Evolutionary conservation across 805 yeast genomes (phyloP).

Genomic region (Lachancea nothofagi): DNA sequence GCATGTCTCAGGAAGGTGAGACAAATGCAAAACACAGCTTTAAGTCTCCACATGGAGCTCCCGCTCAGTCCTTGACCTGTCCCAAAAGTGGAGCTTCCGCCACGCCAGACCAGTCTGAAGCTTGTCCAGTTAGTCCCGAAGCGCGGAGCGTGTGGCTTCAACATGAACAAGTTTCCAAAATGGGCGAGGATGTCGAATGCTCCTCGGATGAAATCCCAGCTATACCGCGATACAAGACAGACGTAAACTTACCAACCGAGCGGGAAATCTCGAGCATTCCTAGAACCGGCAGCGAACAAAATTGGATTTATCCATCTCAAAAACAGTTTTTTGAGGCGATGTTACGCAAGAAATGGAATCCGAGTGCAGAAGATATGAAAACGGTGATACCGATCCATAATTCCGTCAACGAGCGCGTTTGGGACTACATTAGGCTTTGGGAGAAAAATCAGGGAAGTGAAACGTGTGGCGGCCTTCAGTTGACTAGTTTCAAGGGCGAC

Average conservation of each 20-base stretch:
- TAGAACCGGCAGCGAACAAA: conserved; percentile 55
- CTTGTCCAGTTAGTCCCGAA: conserved; percentile 64
- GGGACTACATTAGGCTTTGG: conserved; percentile 83
- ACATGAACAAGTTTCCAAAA: conserved; percentile 24
- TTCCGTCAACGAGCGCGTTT: conserved; percentile 86
- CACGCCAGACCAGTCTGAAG: background rate
- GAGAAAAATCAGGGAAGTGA: conserved; percentile 56
- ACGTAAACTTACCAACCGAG: conserved; percentile 54
- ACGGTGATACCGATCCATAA: conserved; percentile 92
- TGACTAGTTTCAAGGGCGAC: conserved; percentile 87
- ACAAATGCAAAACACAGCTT: too few relatives aligned
- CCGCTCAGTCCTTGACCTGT: conserved; percentile 2
- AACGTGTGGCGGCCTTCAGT: conserved; percentile 76
- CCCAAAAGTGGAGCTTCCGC: too few relatives aligned
- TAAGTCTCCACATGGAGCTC: too few relatives aligned
- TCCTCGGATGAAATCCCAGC: conserved; percentile 41
- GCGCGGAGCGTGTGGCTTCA: conserved; percentile 55
- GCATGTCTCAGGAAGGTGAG: conserved; percentile 20
- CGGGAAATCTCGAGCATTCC: conserved; percentile 81
- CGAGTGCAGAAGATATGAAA: conserved; percentile 75
- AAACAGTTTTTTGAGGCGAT: conserved; percentile 92
- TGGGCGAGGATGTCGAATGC: conserved; percentile 34
- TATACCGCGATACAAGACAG: conserved; percentile 31
- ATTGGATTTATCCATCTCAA: conserved; percentile 96
- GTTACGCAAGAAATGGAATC: conserved; percentile 85